Conservation (phyloP, 768 basidiomycete species). For the Leucosporidium yakuticum region DNA sequence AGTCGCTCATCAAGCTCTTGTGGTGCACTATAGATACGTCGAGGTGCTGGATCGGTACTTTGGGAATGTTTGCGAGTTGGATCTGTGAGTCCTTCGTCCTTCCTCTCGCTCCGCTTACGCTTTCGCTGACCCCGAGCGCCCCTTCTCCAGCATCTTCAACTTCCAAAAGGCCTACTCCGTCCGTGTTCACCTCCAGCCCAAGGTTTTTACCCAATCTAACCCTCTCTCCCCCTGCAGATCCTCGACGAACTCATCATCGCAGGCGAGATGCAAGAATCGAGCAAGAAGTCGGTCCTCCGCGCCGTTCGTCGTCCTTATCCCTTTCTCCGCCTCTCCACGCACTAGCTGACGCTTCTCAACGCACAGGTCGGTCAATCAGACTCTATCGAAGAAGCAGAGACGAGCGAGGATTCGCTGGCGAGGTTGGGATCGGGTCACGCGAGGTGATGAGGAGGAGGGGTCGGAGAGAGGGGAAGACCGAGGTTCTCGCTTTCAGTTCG, state of each 20-base stretch:
- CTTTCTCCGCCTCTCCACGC: not conserved
- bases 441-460: not conserved
- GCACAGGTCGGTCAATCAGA: slow-evolving; percentile 32
- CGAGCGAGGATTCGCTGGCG: slow-evolving; percentile 47
- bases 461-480: not conserved
- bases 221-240: slow-evolving; percentile 46
- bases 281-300: slow-evolving; percentile 57
- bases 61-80: slow-evolving; percentile 81
- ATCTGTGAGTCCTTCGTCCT: slow-evolving; percentile 57
- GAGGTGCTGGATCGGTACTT: slow-evolving; percentile 80
- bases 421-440: slow-evolving; percentile 39
- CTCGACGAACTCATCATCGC: slow-evolving; percentile 89
- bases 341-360: not conserved
- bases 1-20: not conserved
- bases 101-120: not conserved
- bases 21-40: slow-evolving; percentile 22
- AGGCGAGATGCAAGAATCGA: slow-evolving; percentile 90
- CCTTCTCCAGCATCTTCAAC: slow-evolving; percentile 75
- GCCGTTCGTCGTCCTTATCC: slow-evolving; percentile 39
- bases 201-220: slow-evolving; percentile 3
- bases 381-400: slow-evolving; percentile 39
- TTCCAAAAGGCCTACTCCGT: slow-evolving; percentile 92
- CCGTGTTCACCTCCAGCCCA: slow-evolving; percentile 22
- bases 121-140: not conserved
- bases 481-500: no score